Evolutionary conservation across 176 grass and related monocot genomes (phyloP).

Genomic region (Oryza rufipogon): DNA sequence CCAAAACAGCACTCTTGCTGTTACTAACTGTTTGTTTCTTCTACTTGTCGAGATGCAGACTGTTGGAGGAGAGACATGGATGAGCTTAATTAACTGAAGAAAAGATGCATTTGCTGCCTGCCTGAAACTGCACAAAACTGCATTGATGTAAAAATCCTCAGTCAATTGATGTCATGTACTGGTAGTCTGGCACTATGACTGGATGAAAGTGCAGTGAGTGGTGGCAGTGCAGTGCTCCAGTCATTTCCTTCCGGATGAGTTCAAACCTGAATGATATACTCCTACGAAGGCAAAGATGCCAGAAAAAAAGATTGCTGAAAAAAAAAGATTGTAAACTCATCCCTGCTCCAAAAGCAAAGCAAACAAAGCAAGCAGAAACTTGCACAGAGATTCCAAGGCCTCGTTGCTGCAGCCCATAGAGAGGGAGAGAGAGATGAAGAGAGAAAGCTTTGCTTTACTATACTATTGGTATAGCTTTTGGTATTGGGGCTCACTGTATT

Average conservation of each 20-base stretch:
- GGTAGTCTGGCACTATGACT: no score
- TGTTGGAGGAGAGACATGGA: no score
- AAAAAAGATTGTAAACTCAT: neutral
- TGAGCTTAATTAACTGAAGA: no score
- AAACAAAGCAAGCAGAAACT: neutral
- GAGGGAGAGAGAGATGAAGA: neutral
- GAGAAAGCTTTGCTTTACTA: neutral
- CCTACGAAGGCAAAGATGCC: neutral
- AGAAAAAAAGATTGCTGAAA: no score
- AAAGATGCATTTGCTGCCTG: neutral
- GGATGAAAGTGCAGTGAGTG: neutral
- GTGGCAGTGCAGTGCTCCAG: neutral
- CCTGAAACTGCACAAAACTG: neutral
- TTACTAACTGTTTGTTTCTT: neutral
- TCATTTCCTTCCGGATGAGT: neutral
- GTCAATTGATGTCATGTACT: neutral
- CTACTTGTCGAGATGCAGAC: neutral
- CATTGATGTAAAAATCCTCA: neutral
- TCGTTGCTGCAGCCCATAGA: neutral
- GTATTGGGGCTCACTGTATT: neutral
- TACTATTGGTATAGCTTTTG: neutral
- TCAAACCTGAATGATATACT: neutral
- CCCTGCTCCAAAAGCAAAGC: neutral
- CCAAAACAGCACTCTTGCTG: neutral
- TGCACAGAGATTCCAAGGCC: slow-evolving; percentile 16